Conservation (phyloP, 371 early-diverging fungal species). For the Sporodiniella umbellata region DNA sequence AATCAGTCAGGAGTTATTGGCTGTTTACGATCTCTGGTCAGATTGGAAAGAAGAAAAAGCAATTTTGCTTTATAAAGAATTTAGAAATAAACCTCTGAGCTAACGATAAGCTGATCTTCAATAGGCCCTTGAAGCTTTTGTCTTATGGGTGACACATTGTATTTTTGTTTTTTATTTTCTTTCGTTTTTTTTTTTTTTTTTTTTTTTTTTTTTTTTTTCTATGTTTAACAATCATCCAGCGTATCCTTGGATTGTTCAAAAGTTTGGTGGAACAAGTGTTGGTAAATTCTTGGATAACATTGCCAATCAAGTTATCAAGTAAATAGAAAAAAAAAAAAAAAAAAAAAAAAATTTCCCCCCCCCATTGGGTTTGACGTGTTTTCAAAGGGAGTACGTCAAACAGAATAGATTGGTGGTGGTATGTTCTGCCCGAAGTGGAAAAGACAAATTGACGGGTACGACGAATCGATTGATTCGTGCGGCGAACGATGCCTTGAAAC, state of each 20-base stretch:
- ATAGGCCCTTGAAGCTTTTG: neutral
- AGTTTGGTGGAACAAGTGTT: slow-evolving; percentile 88
- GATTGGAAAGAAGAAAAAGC: slow-evolving; percentile 62
- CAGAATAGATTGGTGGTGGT: slow-evolving; percentile 74
- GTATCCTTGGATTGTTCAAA: slow-evolving; percentile 73
- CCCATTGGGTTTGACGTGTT: neutral
- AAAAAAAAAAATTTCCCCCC: neutral
- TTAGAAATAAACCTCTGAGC: slow-evolving; percentile 14
- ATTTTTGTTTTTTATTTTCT: no score
- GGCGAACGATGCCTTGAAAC: slow-evolving; percentile 65
- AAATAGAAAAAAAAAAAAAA: slow-evolving; percentile 8
- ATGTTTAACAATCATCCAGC: slow-evolving; percentile 22
- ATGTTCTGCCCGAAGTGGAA: slow-evolving; percentile 80
- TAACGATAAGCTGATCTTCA: neutral
- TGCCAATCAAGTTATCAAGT: slow-evolving; percentile 57
- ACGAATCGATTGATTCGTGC: slow-evolving; percentile 74
- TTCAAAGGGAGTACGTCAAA: slow-evolving; percentile 47
- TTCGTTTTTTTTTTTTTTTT: slow-evolving; percentile 8
- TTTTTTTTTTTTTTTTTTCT: slow-evolving; percentile 6
- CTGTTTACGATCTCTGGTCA: slow-evolving; percentile 65
- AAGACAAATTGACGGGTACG: slow-evolving; percentile 75
- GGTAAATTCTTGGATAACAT: slow-evolving; percentile 75
- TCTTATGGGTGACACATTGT: neutral
- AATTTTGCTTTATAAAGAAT: slow-evolving; percentile 37
- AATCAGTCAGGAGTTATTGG: slow-evolving; percentile 65